Conservation (phyloP, 208 protist genomes). For the Angomonas deanei region DNA sequence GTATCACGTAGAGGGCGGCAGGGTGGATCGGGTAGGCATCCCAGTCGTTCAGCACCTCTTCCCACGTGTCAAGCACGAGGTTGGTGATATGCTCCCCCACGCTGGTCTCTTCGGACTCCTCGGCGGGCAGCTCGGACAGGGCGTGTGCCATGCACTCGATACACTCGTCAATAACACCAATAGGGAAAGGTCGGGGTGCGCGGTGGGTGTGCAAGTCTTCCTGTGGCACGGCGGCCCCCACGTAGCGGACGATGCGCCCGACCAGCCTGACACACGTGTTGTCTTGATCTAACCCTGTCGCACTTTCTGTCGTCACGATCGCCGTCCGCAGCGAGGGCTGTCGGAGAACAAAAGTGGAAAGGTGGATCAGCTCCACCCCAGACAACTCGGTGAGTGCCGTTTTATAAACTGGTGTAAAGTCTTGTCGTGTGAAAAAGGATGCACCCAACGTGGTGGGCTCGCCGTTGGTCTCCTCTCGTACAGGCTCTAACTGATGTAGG, state of each 20-base stretch:
- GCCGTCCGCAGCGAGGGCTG: conserved; percentile 23
- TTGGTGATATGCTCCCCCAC: conserved; percentile 49
- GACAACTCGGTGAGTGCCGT: conserved; percentile 27
- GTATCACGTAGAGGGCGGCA: conserved; percentile 65
- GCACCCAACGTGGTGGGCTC: conserved; percentile 1
- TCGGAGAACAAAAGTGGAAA: conserved; percentile 44
- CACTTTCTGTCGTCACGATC: conserved; percentile 14
- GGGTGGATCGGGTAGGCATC: conserved; percentile 79
- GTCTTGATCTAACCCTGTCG: conserved; percentile 23
- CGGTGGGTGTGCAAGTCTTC: conserved; percentile 57
- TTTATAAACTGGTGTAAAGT: neutral
- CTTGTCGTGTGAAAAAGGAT: neutral
- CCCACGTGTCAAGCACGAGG: conserved; percentile 53
- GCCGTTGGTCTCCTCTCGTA: neutral
- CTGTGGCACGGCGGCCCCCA: conserved; percentile 38
- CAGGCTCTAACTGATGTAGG: neutral
- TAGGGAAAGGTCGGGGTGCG: conserved; percentile 23
- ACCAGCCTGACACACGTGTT: conserved; percentile 32
- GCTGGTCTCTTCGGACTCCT: neutral
- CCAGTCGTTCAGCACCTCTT: conserved; percentile 66
- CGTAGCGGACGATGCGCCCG: conserved; percentile 18
- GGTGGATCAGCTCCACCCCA: conserved; percentile 61
- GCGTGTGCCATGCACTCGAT: conserved; percentile 55
- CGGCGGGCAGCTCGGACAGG: conserved; percentile 7
- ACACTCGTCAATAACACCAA: conserved; percentile 69